Percentiles rank a stretch among this genome's conserved stretches.
These are phyloP conservation scores for Raphidocelis subcapitata DNA, from an alignment of 139 green algal species.

Conservation along the genomic window DNA sequence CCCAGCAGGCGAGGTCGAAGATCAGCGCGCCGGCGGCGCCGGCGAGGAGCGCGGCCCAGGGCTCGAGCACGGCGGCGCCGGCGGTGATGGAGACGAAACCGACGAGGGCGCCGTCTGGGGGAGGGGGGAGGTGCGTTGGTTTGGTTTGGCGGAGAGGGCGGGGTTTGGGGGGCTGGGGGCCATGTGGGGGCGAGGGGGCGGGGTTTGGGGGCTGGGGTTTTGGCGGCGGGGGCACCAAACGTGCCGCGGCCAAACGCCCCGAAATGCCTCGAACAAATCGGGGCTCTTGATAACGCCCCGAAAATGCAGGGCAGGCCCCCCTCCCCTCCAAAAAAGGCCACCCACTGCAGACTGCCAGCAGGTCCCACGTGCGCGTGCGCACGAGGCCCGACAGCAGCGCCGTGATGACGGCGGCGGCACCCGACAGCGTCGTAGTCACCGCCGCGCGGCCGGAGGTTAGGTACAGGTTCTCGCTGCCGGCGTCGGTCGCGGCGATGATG, in stretches of 20 bases:
- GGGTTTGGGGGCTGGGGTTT: too few relatives aligned
- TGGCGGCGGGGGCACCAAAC: too few relatives aligned
- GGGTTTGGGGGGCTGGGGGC: too few relatives aligned
- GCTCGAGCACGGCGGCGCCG: slow-evolving; percentile 54
- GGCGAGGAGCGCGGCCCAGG: slow-evolving; percentile 60
- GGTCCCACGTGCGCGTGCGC: slow-evolving; percentile 59
- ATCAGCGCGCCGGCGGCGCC: slow-evolving; percentile 43
- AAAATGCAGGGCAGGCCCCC: too few relatives aligned
- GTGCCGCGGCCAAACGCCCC: too few relatives aligned
- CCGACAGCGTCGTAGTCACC: slow-evolving; percentile 83
- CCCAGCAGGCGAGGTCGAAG: slow-evolving; percentile 34
- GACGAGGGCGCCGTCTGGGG: slow-evolving; percentile 70
- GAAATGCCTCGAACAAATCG: too few relatives aligned
- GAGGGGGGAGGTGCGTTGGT: too few relatives aligned
- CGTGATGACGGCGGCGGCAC: slow-evolving; percentile 57
- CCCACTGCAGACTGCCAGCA: slow-evolving; percentile 75
- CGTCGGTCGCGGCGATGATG: slow-evolving; percentile 36
- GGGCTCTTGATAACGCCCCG: too few relatives aligned
- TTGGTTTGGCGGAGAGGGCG: too few relatives aligned
- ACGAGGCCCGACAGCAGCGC: slow-evolving; percentile 38
- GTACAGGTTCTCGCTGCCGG: slow-evolving; percentile 30
- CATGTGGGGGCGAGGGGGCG: too few relatives aligned
- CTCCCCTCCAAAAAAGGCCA: too few relatives aligned
- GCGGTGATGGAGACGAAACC: slow-evolving; percentile 78
- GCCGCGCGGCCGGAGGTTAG: slow-evolving; percentile 48